Base-by-base conservation (phyloP, 192 early-diverging fungal genomes). In the Coemansia sp. region DNA sequence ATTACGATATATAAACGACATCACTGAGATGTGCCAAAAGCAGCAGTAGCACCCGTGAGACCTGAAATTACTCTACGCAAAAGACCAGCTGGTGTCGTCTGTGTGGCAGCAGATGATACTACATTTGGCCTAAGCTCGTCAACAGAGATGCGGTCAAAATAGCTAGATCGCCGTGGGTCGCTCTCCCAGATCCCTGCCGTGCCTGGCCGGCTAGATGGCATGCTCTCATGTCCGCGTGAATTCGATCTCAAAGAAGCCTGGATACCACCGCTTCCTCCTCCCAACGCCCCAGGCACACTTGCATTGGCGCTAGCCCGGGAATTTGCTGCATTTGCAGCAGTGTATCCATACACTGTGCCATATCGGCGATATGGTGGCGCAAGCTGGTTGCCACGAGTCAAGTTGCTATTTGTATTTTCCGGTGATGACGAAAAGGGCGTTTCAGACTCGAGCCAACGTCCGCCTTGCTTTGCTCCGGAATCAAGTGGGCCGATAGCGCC, bases 81-180 rank as follows among this genome's bases (percentile, higher is more conserved):
- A 37, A 79, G 39, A 0, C 71, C 68, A 35, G 51, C 64, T 16
- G 64, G 13, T 0, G 67, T 59, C 5, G 61, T 64, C 40, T 68
- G 67, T 9, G 66, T 57, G 3, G 62, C 52, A 18, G 61, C 63
- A 2, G 77, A 66, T 9, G 77, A 48, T 2, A 60, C 56, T 7
- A 68, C 10, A 39, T 63, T 64, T n/a, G 71, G 71, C n/a, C 71
- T 53, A 13, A 49, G 34, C 35, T 79, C 77, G 25, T 79, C 77
- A 25, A 70, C 58, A 26, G 77, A 79, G 26, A 73, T 67, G 34
- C 77, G 71, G 31, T 79, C 77, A 79, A 79, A 74, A 67, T 79
- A 79, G 58, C 72, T 74, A 6, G 77, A 74, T 15, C 77, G 71
- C 16, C 77, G 71, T 21, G 68, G 63, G 16, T 79, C 71, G 58